Evolutionary conservation across 2,329 filamentous ascomycete genomes (phyloP).

Genomic region (Aspergillaceae sp.): DNA sequence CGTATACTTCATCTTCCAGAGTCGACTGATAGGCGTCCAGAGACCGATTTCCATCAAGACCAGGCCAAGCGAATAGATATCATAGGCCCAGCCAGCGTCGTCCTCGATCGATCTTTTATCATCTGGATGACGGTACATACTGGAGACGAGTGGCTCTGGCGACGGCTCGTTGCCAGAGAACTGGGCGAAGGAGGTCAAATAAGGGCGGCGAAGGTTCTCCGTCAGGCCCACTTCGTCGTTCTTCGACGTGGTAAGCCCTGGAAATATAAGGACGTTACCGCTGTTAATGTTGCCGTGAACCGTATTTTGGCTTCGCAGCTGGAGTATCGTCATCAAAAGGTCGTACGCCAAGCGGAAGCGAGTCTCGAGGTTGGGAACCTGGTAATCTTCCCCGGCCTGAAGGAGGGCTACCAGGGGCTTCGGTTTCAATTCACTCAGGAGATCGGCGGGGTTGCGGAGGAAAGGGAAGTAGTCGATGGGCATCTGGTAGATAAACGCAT

Average conservation of each 20-base stretch:
- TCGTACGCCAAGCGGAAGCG: constrained; percentile 55
- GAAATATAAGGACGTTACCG: constrained; percentile 54
- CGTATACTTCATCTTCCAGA: constrained; percentile 59
- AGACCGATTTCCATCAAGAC: constrained; percentile 56
- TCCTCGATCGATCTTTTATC: constrained; percentile 33
- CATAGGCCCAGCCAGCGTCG: constrained; percentile 37
- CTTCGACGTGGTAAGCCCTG: constrained; percentile 24
- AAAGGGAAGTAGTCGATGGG: constrained; percentile 42
- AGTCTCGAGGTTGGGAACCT: constrained; percentile 51
- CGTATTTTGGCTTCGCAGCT: constrained; percentile 48
- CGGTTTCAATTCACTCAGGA: constrained; percentile 29
- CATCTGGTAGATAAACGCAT: constrained; percentile 54
- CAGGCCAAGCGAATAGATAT: constrained; percentile 55
- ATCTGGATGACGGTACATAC: constrained; percentile 55
- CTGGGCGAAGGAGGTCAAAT: constrained; percentile 51
- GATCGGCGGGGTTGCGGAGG: constrained; percentile 31
- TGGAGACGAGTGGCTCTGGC: constrained; percentile 39
- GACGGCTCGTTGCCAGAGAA: constrained; percentile 46
- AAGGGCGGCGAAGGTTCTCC: constrained; percentile 46
- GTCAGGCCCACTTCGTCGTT: constrained; percentile 28
- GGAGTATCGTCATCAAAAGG: constrained; percentile 48
- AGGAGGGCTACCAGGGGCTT: constrained; percentile 36
- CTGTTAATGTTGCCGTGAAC: constrained; percentile 58
- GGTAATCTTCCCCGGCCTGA: constrained; percentile 34
- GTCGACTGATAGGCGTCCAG: constrained; percentile 53